These are phyloP conservation scores for Botrytis galanthina DNA, from an alignment of 2,329 filamentous ascomycete species.

Conservation along the genomic window DNA sequence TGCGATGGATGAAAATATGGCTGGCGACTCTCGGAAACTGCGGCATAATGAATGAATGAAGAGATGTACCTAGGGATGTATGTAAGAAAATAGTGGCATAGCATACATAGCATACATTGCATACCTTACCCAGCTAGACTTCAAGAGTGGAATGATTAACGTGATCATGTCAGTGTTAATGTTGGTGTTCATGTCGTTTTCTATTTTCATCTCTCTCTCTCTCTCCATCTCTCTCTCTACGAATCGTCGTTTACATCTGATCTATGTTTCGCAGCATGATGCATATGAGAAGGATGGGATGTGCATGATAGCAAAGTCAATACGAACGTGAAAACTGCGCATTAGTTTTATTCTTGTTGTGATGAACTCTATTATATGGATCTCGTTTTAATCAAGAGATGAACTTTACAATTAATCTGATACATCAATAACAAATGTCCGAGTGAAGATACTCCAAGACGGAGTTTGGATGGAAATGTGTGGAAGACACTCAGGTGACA, in stretches of 20 bases:
- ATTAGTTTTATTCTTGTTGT: neutral
- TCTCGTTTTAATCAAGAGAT: neutral
- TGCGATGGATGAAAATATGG: neutral
- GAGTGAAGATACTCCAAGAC: neutral
- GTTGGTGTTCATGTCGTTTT: neutral
- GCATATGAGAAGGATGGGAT: neutral
- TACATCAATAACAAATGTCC: neutral
- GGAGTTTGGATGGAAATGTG: neutral
- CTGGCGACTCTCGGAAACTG: neutral
- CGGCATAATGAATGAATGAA: conserved; percentile 1
- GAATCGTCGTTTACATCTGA: neutral
- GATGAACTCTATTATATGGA: neutral
- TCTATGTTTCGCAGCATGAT: neutral
- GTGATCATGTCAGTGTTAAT: neutral
- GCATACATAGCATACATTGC: too few relatives aligned
- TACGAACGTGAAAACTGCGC: neutral
- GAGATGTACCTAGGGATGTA: neutral
- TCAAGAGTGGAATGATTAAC: neutral
- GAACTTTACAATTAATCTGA: conserved; percentile 1
- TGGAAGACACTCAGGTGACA: neutral
- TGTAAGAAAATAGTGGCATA: neutral
- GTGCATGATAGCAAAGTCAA: neutral
- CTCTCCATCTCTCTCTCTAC: neutral
- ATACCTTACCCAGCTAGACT: neutral
- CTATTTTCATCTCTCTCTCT: neutral